A percentile compares a stretch with the other conserved stretches of the same genome.
Conservation (phyloP, 768 basidiomycete genomes). For the Boletus huronensis region DNA sequence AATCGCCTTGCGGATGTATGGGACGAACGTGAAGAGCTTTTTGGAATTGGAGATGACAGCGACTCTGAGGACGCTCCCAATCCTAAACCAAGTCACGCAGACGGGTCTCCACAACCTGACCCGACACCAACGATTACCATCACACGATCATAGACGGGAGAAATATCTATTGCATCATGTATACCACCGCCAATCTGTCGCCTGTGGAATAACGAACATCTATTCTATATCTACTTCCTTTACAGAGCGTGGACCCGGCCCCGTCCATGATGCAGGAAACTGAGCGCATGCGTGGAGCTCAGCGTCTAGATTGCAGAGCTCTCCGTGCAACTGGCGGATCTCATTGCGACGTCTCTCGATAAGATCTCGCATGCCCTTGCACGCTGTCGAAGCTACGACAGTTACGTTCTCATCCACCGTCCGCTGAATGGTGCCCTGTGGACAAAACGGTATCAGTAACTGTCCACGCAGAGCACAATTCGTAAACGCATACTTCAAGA, state of each 20-base stretch:
- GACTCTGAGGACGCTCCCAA: constrained; percentile 45
- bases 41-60: constrained; percentile 63
- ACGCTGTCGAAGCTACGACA: constrained; percentile 49
- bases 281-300: constrained; percentile 25
- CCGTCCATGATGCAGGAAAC: constrained; percentile 9
- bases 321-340: constrained; percentile 40
- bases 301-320: constrained; percentile 39
- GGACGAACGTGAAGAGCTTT: constrained; percentile 77
- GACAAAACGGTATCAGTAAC: constrained; percentile 1
- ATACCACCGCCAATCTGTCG: constrained; percentile 21
- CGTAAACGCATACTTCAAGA: constrained; percentile 44
- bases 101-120: constrained; percentile 2
- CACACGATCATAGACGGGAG: constrained; percentile 22
- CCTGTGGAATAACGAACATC: constrained; percentile 5
- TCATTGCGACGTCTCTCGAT: constrained; percentile 43
- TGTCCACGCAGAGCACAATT: neutral
- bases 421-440: constrained; percentile 45
- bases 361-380: constrained; percentile 41
- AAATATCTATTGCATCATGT: constrained; percentile 25
- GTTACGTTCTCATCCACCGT: constrained; percentile 51
- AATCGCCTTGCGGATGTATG: constrained; percentile 59
- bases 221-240: constrained; percentile 11
- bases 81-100: constrained; percentile 1
- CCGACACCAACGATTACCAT: constrained; percentile 29
- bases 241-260: neutral